phyloP scores from a whole-genome alignment of 441 rosid species.

The Isatis lusitanica region DNA sequence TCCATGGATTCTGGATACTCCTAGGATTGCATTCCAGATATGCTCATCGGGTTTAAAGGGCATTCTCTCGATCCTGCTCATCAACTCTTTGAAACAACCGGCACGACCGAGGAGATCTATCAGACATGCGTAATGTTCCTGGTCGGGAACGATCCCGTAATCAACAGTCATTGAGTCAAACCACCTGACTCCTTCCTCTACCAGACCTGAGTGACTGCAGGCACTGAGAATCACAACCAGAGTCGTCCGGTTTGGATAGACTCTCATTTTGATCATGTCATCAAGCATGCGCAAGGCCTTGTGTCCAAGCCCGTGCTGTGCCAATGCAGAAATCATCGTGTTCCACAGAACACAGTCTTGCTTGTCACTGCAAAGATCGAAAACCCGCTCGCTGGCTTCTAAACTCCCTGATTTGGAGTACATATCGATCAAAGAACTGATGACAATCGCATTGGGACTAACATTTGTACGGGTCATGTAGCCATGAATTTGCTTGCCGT shows the following conservation, averaged over 20 bases:
- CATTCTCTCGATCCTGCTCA: constrained; percentile 42
- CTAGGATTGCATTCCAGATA: constrained; percentile 48
- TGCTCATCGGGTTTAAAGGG: constrained; percentile 43
- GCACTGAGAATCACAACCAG: constrained; percentile 54
- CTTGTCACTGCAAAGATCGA: constrained; percentile 39
- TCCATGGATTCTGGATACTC: constrained; percentile 48
- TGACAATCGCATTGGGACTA: constrained; percentile 51
- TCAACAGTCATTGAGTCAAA: constrained; percentile 46
- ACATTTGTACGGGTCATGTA: constrained; percentile 45
- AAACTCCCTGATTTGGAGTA: constrained; percentile 60
- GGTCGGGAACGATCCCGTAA: constrained; percentile 49
- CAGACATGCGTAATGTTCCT: constrained; percentile 61
- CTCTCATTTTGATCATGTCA: constrained; percentile 48
- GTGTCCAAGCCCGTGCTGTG: constrained; percentile 58
- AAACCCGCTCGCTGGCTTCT: constrained; percentile 44
- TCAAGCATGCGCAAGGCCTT: constrained; percentile 43
- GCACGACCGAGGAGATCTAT: constrained; percentile 62
- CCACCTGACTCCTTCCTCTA: constrained; percentile 53
- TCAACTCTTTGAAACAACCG: constrained; percentile 46
- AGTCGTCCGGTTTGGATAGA: constrained; percentile 51
- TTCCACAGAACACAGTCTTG: constrained; percentile 57
- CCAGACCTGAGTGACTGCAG: constrained; percentile 59
- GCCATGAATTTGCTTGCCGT: constrained; percentile 63
- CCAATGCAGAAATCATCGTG: constrained; percentile 65
- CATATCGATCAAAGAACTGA: constrained; percentile 67